Evolutionary conservation across 371 early-diverging fungal genomes (phyloP).

Genomic region (Gilbertella persicaria): DNA sequence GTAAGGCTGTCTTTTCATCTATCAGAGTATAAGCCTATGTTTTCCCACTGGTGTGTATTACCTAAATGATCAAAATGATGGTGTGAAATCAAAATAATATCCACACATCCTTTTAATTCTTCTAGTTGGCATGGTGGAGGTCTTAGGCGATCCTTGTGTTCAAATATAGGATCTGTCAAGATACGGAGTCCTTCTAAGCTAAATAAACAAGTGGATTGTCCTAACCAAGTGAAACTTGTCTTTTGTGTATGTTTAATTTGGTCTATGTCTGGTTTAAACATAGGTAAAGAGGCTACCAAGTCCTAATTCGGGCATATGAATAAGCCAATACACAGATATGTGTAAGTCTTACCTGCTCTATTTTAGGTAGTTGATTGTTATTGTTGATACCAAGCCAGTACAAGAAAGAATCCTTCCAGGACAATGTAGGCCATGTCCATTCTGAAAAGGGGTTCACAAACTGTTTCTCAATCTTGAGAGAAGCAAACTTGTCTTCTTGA

Average conservation of each 20-base stretch:
- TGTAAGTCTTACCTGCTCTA: constrained; percentile 5
- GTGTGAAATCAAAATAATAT: constrained; percentile 61
- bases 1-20: constrained; percentile 50
- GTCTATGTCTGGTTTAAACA: constrained; percentile 43
- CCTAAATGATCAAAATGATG: constrained; percentile 64
- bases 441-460: constrained; percentile 68
- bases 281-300: constrained; percentile 33
- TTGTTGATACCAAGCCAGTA: constrained; percentile 38
- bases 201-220: constrained; percentile 63
- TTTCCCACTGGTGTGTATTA: constrained; percentile 7
- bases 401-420: constrained; percentile 45
- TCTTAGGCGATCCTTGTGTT: constrained; percentile 47
- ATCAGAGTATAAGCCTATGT: neutral
- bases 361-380: constrained; percentile 12
- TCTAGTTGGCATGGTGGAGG: constrained; percentile 52
- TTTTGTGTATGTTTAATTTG: constrained; percentile 18
- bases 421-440: constrained; percentile 45
- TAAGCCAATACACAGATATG: too few species aligned
- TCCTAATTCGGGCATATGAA: constrained; percentile 21
- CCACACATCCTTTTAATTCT: constrained; percentile 47
- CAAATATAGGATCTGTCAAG: constrained; percentile 63
- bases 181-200: constrained; percentile 59
- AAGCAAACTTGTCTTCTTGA: constrained; percentile 46
- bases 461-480: constrained; percentile 54
- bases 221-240: constrained; percentile 51